Evolutionary conservation across 495 filamentous ascomycete genomes (phyloP).

Genomic region (Filosporella fistucella): DNA sequence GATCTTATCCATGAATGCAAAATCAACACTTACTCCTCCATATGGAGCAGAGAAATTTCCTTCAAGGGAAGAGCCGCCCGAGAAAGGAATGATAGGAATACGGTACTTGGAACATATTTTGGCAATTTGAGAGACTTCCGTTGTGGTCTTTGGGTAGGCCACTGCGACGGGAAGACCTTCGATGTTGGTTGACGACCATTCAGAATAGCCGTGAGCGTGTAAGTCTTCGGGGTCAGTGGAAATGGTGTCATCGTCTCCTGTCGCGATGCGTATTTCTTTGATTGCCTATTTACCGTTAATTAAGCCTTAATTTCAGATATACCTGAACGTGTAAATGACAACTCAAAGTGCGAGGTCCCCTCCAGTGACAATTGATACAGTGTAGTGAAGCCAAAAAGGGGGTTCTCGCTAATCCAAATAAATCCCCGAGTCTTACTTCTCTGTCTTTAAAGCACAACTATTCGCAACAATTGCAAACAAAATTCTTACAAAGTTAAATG

Average conservation of each 20-base stretch:
- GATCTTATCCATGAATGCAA: conserved; percentile 80
- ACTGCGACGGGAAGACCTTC: conserved; percentile 76
- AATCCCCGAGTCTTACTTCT: neutral
- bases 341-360: no score
- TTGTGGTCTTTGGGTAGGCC: conserved; percentile 70
- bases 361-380: no score
- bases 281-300: conserved; percentile 44
- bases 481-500: neutral
- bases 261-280: conserved; percentile 49
- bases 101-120: conserved; percentile 77
- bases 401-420: neutral
- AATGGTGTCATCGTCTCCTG: conserved; percentile 66
- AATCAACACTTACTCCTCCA: conserved; percentile 86
- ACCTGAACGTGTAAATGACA: no score
- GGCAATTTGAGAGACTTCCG: conserved; percentile 76
- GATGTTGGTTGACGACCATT: conserved; percentile 83
- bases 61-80: conserved; percentile 75
- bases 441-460: neutral
- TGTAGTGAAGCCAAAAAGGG: neutral
- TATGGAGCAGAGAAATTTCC: conserved; percentile 83
- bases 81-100: conserved; percentile 85
- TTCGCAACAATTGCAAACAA: neutral
- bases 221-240: conserved; percentile 82
- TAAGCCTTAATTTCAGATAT: neutral
- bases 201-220: conserved; percentile 76